phyloP scores from a whole-genome alignment of 2,329 filamentous ascomycete genomes.

The Botrytis squamosa region DNA sequence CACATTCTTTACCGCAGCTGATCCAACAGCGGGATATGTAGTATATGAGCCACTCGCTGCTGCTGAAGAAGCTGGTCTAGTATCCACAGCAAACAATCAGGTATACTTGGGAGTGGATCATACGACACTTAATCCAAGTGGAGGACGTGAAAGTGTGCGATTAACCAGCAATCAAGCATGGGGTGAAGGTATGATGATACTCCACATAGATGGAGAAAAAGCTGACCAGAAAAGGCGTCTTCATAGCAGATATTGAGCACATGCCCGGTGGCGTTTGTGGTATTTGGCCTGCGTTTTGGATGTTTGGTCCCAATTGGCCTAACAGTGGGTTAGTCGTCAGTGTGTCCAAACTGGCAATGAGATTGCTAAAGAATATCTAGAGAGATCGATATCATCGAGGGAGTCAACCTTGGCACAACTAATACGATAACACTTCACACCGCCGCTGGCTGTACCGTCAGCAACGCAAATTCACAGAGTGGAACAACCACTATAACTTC shows the following conservation, averaged over 20 bases:
- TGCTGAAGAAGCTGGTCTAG: conserved; percentile 57
- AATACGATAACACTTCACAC: conserved; percentile 50
- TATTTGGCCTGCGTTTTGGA: conserved; percentile 46
- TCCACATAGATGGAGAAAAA: background rate
- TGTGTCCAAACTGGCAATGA: background rate
- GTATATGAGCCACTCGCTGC: conserved; percentile 52
- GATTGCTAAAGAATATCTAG: background rate
- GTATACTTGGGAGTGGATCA: conserved; percentile 70
- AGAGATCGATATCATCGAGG: conserved; percentile 46
- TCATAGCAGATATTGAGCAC: conserved; percentile 71
- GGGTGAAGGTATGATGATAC: conserved; percentile 48
- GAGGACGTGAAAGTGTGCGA: conserved; percentile 60
- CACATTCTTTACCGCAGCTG: conserved; percentile 50
- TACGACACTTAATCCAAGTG: conserved; percentile 51
- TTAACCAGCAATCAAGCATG: conserved; percentile 64
- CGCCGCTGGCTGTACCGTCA: conserved; percentile 45
- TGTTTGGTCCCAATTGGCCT: conserved; percentile 35
- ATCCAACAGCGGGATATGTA: conserved; percentile 68
- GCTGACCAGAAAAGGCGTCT: conserved; percentile 41
- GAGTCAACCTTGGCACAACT: conserved; percentile 45
- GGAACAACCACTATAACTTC: conserved; percentile 38
- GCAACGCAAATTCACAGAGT: conserved; percentile 43
- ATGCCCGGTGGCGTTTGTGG: conserved; percentile 52
- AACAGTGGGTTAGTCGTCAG: conserved; percentile 13
- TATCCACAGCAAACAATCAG: conserved; percentile 53